Evolutionary conservation across 495 filamentous ascomycete genomes (phyloP), one percentile per base, ranked within the genome.

Genomic region (Filosporella fistucella): DNA sequence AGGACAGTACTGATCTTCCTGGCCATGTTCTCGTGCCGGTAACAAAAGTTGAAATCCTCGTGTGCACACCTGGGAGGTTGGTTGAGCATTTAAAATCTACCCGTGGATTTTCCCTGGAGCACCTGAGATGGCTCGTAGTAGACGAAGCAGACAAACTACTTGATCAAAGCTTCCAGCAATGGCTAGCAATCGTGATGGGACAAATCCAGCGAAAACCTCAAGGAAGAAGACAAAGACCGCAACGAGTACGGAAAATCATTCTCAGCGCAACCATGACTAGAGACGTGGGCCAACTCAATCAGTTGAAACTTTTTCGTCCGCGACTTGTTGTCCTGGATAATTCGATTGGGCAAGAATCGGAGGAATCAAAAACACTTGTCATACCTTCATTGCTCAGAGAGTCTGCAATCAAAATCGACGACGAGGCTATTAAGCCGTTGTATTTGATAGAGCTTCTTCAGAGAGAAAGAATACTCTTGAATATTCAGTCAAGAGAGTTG

Each of bases 91-190:
- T 96, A 45, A 80, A 82, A 45, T 77, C 82, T 51, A 96, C 93
- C 2, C 77, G 78, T 10, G 87, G 91, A 2, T 95, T 95, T 58
- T 79, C 72, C 3, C 69, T 90, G 39, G 72, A 82, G 26, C 75
- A 84, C 64, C 72, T 93, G 5, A 76, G 83, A 52, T 97, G 89
- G 89, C 72, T 91, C 16, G 79, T 95, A 16, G 86, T 97, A 24
- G 93, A 98, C 58, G 93, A 98, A 67, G 93, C 91, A 0, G 93
- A 97, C 64, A 81, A 91, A 52, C 69, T 97, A 6, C 81, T 97
- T 3, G 86, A 89, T 16, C 87, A 96, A 61, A 89, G 84, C 52
- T 97, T 91, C 61, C 91, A 96, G 58, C 84, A 93, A 57, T 97
- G 91, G 89, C 72, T 94, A 4, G 79, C 84, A 41, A 64, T 82